phyloP scores from a whole-genome alignment of 345 rosid species.

The Syzygium oleosum region DNA sequence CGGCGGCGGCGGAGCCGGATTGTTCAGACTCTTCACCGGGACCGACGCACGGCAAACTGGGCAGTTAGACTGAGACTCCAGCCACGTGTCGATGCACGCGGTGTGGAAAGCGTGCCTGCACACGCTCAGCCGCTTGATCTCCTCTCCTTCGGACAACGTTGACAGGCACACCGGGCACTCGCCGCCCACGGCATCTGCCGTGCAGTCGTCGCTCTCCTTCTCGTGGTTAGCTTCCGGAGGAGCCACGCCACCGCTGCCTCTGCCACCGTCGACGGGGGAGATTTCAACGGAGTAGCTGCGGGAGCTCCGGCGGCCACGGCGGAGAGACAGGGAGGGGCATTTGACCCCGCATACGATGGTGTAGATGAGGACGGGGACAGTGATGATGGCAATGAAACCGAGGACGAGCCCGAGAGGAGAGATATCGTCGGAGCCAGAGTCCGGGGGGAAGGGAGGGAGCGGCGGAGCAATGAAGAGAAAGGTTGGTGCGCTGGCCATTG shows the following conservation, averaged over 20 bases:
- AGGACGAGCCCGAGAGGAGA: conserved; percentile 63
- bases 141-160: conserved; percentile 44
- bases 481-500: background rate
- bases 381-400: conserved; percentile 56
- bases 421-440: conserved; percentile 45
- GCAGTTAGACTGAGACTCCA: conserved; percentile 45
- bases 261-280: background rate
- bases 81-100: conserved; percentile 58
- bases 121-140: conserved; percentile 34
- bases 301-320: conserved; percentile 4
- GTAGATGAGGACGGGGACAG: conserved; percentile 63
- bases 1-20: background rate
- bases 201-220: conserved; percentile 15
- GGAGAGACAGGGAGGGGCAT: conserved; percentile 33
- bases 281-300: background rate
- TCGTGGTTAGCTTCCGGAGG: conserved; percentile 22
- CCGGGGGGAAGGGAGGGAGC: conserved; percentile 48
- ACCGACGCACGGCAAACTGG: conserved; percentile 69
- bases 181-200: conserved; percentile 37
- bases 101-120: conserved; percentile 77
- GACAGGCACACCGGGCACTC: conserved; percentile 75
- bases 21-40: conserved; percentile 17
- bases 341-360: conserved; percentile 48
- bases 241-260: background rate
- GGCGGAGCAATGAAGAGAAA: conserved; percentile 16